Conservation (phyloP, 2,329 filamentous ascomycete species). For the Penicillium sp. region DNA sequence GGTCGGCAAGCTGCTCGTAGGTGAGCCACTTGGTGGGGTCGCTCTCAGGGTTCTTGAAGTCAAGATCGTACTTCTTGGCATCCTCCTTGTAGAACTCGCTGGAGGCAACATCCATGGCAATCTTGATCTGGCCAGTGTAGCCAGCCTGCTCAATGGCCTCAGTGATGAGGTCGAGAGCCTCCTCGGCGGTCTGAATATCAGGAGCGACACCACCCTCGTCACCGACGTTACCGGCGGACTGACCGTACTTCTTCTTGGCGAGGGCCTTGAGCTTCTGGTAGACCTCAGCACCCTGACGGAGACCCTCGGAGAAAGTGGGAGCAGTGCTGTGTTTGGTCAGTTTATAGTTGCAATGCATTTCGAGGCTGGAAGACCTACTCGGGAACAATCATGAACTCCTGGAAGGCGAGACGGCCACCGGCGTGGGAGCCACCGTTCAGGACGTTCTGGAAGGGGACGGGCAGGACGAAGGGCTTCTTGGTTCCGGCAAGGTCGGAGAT, state of each 20-base stretch:
- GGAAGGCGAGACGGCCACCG: conserved; percentile 91
- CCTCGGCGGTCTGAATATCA: conserved; percentile 94
- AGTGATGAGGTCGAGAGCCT: conserved; percentile 94
- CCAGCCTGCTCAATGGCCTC: conserved; percentile 92
- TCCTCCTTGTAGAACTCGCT: conserved; percentile 99
- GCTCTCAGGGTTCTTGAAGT: conserved; percentile 99
- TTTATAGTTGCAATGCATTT: not conserved
- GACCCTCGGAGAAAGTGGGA: conserved; percentile 87
- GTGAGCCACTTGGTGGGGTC: conserved; percentile 97
- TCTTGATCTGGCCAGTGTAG: conserved; percentile 94
- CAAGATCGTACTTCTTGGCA: conserved; percentile 98
- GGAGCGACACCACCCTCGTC: conserved; percentile 99
- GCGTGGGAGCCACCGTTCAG: conserved; percentile 94
- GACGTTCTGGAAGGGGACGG: conserved; percentile 91
- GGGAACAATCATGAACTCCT: conserved; percentile 95
- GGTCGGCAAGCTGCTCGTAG: conserved; percentile 90
- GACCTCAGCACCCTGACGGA: conserved; percentile 94
- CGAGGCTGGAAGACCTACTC: conserved; percentile 52
- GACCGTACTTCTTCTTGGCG: conserved; percentile 99
- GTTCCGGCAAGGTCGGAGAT: conserved; percentile 83
- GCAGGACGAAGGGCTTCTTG: conserved; percentile 88
- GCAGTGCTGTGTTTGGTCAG: conserved; percentile 57
- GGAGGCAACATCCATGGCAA: conserved; percentile 98
- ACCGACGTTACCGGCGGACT: conserved; percentile 97
- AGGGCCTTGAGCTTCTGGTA: conserved; percentile 97